These are phyloP conservation scores for Calonectria pseudoturangicola DNA, from an alignment of 2,329 filamentous ascomycete genomes.

Conservation along the genomic window DNA sequence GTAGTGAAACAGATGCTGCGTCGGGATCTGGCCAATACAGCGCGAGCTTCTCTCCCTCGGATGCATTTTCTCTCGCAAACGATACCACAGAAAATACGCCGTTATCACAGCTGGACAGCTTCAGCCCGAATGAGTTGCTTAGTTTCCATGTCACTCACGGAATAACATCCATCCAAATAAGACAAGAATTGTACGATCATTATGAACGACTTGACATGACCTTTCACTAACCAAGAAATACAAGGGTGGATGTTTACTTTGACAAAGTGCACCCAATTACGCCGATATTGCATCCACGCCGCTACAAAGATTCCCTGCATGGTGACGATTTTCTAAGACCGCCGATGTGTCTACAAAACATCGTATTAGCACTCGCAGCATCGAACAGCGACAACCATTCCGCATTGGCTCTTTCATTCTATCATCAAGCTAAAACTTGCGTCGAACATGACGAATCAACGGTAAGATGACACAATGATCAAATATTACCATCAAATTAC, in stretches of 20 bases:
- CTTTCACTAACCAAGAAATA: background rate
- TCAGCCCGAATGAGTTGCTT: background rate
- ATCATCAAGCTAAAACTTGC: background rate
- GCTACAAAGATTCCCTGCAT: background rate
- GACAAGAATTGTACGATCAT: slow-evolving; percentile 4
- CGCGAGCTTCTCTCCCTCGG: background rate
- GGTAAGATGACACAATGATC: background rate
- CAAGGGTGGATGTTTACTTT: background rate
- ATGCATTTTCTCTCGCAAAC: background rate
- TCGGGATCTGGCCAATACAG: background rate
- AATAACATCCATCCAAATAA: background rate
- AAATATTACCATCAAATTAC: background rate
- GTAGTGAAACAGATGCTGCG: background rate
- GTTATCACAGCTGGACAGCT: background rate
- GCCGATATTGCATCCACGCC: background rate
- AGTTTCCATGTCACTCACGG: background rate
- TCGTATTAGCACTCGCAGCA: background rate
- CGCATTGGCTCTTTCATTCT: background rate
- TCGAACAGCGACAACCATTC: background rate
- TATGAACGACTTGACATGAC: no score
- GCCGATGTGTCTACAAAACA: background rate
- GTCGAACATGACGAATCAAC: slow-evolving; percentile 1
- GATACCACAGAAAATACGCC: background rate
- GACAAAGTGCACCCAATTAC: slow-evolving; percentile 15
- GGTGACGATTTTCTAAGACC: background rate